Conservation (phyloP, 257 asterid species). For the Solanum pennellii region DNA sequence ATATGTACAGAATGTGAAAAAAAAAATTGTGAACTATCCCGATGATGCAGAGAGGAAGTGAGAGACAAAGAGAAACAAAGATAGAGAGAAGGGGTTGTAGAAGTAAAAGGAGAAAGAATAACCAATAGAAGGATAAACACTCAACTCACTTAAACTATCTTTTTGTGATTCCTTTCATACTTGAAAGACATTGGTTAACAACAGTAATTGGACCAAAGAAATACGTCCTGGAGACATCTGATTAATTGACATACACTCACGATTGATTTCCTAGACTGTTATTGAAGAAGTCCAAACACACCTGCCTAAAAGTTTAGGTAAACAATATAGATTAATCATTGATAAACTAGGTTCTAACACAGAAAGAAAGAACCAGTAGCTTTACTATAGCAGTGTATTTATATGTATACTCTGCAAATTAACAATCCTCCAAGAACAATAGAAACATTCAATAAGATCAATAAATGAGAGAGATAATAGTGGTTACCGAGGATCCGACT, state of each 20-base stretch:
- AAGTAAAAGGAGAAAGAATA: not conserved
- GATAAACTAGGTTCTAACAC: not conserved
- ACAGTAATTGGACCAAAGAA: not conserved
- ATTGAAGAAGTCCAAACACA: not conserved
- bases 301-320: not conserved
- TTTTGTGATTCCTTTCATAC: not conserved
- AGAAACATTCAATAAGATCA: not conserved
- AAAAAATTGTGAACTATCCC: not conserved
- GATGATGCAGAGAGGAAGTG: not conserved
- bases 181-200: not conserved
- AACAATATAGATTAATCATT: not conserved
- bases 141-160: not conserved
- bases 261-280: not conserved
- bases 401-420: not conserved
- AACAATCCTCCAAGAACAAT: not conserved
- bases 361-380: not conserved
- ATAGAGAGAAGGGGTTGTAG: not conserved
- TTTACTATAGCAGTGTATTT: not conserved
- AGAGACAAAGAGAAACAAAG: not conserved
- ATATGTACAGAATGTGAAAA: not conserved
- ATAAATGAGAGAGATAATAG: not conserved
- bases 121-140: not conserved
- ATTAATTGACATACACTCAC: not conserved
- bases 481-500: constrained; percentile 86
- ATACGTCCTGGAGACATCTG: not conserved